These are phyloP conservation scores for Lomentospora prolificans DNA, from an alignment of 2,329 filamentous ascomycete genomes.

Conservation along the genomic window DNA sequence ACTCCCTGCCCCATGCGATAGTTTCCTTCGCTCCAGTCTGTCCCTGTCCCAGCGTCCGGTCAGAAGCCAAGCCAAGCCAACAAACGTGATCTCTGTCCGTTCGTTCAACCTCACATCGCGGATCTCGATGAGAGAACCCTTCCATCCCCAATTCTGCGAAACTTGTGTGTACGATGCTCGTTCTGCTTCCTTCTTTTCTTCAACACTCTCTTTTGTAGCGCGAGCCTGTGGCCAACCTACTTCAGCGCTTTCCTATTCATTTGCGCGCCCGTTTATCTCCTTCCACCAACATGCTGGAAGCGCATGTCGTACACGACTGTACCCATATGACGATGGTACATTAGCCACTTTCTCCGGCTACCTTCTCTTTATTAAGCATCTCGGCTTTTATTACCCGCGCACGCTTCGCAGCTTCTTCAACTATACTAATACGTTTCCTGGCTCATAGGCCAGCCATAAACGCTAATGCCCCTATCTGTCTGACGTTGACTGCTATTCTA, in stretches of 20 bases:
- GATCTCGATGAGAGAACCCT: not conserved
- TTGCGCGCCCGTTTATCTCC: no score
- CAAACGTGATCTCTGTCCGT: not conserved
- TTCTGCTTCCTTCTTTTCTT: not conserved
- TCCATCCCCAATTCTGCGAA: not conserved
- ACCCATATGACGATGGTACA: no score
- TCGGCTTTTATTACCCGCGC: constrained; percentile 6
- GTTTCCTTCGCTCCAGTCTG: not conserved
- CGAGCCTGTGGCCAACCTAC: not conserved
- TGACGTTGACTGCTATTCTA: not conserved
- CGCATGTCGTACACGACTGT: no score
- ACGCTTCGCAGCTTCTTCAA: not conserved
- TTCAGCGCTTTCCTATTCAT: not conserved
- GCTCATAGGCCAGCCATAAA: not conserved
- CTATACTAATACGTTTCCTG: not conserved
- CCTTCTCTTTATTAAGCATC: not conserved
- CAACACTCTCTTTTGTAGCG: not conserved
- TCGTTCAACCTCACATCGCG: not conserved
- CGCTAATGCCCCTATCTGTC: not conserved
- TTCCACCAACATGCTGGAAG: no score
- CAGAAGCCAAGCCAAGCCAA: not conserved
- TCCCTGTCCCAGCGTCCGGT: not conserved
- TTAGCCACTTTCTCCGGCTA: not conserved
- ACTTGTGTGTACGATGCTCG: not conserved
- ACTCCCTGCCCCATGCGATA: not conserved